Base-by-base conservation (phyloP, 345 rosid species). In the Cardamine resedifolia region DNA sequence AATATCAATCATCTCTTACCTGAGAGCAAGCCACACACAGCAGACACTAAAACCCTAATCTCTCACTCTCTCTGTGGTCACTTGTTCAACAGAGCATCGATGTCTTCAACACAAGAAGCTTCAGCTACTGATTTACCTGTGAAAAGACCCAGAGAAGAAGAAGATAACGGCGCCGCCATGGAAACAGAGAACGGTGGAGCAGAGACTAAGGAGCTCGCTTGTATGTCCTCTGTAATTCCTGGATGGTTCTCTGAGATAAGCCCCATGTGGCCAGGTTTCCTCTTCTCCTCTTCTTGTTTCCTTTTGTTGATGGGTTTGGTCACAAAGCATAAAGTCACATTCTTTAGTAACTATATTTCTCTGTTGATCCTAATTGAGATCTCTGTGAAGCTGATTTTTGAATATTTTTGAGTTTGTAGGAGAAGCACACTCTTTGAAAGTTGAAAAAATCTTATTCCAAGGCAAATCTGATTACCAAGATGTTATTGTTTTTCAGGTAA, bases 341-440 rank as follows among this genome's bases (percentile, higher is more conserved):
- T 11, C 30, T 50, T 23, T 39, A 0, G 5, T 6, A n/a, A 26
- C 26, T 63, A 11, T 44, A 4, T 33, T 5, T 7, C 56, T 64
- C 44, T 63, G 7, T 45, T 23, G 4, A 26, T 7, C 59, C 12
- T 6, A 55, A 55, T 28, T 52, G 33, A 3, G 58, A 2, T 66
- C 47, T 48, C 20, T 66, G 16, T 48, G 10, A 19, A 52, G 33
- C 70, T 72, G 55, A 19, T 8, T 5, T 50, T 64, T 12, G 8
- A 20, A 57, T 19, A 18, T 60, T 12, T 2, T 2, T 57, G 51
- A 60, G 36, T 36, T 44, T 80, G 75, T 82, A 94, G 98, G 98
- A 66, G 98, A 94, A 81, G 97, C 98, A 41, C 97, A 94, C 72
- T 94, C 98, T 41, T 77, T 94, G 19, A 94, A 94, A 64, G 92